Evolutionary conservation across 495 filamentous ascomycete genomes (phyloP).

Genomic region (Beverwykella pulmonaria): DNA sequence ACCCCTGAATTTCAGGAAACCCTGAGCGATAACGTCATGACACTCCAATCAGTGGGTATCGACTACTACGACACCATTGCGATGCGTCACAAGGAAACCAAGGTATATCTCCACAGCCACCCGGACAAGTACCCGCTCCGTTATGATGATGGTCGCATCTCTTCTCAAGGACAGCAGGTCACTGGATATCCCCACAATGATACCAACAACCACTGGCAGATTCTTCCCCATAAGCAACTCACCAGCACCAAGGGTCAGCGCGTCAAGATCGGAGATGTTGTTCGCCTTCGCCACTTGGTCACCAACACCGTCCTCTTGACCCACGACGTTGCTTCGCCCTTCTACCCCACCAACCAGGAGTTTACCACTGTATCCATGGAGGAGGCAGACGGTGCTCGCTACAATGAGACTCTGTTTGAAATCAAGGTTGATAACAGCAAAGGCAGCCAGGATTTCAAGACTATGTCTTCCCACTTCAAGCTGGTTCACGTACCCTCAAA

Average conservation of each 20-base stretch:
- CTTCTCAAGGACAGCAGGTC: constrained; percentile 91
- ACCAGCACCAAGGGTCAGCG: constrained; percentile 55
- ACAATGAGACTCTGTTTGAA: constrained; percentile 92
- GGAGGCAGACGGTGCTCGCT: constrained; percentile 73
- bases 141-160: constrained; percentile 96
- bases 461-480: constrained; percentile 89
- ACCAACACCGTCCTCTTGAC: constrained; percentile 87
- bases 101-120: constrained; percentile 93
- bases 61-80: constrained; percentile 89
- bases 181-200: constrained; percentile 98
- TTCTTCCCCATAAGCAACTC: constrained; percentile 67
- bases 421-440: constrained; percentile 88
- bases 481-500: constrained; percentile 89
- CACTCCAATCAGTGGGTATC: constrained; percentile 78
- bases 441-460: constrained; percentile 79
- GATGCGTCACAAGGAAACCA: constrained; percentile 94
- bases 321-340: constrained; percentile 98
- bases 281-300: constrained; percentile 83
- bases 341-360: constrained; percentile 96
- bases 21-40: constrained; percentile 89
- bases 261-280: constrained; percentile 82
- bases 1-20: constrained; percentile 97
- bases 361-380: constrained; percentile 82
- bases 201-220: constrained; percentile 98
- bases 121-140: constrained; percentile 84